Percentiles rank a stretch among this genome's conserved stretches.
These are phyloP conservation scores for Komagataella mondaviorum DNA, from an alignment of 805 yeast species.

Conservation along the genomic window DNA sequence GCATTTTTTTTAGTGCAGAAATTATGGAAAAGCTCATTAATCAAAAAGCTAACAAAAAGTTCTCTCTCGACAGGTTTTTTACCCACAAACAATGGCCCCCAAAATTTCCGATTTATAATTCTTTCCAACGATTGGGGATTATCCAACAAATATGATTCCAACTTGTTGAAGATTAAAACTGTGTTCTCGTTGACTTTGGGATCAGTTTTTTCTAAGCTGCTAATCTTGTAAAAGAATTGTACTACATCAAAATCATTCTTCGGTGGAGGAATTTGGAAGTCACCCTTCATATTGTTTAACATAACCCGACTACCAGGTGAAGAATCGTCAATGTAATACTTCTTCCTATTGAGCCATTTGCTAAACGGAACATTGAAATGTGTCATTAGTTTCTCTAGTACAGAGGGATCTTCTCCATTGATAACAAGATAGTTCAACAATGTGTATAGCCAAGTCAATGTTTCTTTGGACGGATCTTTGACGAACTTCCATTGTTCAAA, in stretches of 20 bases:
- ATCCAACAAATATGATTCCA: neutral
- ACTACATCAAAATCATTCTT: neutral
- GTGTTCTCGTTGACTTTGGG: neutral
- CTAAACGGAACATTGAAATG: neutral
- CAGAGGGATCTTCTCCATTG: neutral
- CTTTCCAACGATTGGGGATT: neutral
- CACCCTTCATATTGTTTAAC: neutral
- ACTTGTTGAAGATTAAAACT: neutral
- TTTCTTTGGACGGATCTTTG: neutral
- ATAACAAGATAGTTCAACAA: neutral
- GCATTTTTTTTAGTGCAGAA: neutral
- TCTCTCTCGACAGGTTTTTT: neutral
- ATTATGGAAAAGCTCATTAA: neutral
- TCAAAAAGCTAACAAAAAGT: neutral
- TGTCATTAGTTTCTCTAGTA: neutral
- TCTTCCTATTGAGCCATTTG: neutral
- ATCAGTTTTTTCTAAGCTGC: neutral
- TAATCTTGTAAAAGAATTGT: neutral
- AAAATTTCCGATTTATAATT: neutral
- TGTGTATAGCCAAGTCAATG: neutral
- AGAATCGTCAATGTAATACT: neutral
- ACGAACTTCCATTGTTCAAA: constrained; percentile 38
- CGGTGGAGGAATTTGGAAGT: neutral
- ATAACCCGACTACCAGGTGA: neutral
- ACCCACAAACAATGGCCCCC: neutral